These are phyloP conservation scores for Blastocystis sp. DNA, from an alignment of 352 stramenopile species.

Conservation along the genomic window DNA sequence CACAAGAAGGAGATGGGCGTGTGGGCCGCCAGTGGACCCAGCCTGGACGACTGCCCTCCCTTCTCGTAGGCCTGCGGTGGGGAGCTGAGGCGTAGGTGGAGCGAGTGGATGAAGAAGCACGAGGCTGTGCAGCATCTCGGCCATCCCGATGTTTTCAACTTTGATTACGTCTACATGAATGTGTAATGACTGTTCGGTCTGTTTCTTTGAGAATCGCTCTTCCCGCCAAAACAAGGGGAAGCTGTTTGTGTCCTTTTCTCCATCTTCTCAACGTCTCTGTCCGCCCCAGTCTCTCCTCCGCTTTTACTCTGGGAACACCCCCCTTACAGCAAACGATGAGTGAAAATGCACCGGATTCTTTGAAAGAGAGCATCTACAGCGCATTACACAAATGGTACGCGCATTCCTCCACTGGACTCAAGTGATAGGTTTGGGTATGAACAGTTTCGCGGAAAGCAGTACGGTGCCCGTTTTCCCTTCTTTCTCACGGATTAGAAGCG, in stretches of 20 bases:
- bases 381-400: constrained; percentile 17
- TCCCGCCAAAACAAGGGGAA: not conserved
- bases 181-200: not conserved
- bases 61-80: constrained; percentile 71
- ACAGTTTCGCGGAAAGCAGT: constrained; percentile 36
- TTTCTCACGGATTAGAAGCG: constrained; percentile 16
- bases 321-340: not conserved
- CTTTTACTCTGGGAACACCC: not conserved
- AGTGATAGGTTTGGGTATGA: constrained; percentile 51
- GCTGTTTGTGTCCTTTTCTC: not conserved
- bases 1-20: constrained; percentile 73
- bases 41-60: constrained; percentile 74
- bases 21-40: constrained; percentile 76
- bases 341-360: not conserved
- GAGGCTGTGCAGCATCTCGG: constrained; percentile 49
- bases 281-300: not conserved
- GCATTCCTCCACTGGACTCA: not conserved
- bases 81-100: constrained; percentile 12
- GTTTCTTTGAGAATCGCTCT: not conserved
- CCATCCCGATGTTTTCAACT: constrained; percentile 65
- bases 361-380: not conserved
- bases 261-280: not conserved
- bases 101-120: constrained; percentile 74
- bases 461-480: not conserved
- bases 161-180: constrained; percentile 58